Base-by-base conservation (phyloP, 139 green algal species). In the Auxenochlorella protothecoides region DNA sequence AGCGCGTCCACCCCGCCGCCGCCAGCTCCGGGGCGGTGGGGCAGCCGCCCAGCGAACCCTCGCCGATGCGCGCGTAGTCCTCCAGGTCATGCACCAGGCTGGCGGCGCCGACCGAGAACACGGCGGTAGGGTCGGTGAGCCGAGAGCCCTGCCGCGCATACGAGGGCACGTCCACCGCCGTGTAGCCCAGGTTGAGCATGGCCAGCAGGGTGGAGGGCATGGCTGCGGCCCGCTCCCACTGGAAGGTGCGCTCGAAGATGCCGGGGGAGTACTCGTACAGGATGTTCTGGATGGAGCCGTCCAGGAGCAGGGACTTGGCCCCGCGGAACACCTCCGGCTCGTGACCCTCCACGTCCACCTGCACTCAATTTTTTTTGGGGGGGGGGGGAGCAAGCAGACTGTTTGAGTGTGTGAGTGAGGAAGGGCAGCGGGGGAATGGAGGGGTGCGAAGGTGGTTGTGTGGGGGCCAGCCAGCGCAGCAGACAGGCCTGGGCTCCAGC, bases 301-400 rank as follows among this genome's bases (percentile, higher is more conserved):
- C n/a, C 9, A 66, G 54, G 57, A 85, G 74, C 63, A 85, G 75
- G 63, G 73, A 65, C 3, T 4, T 6, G 10, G 73, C 72, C 7
- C 66, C 70, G 3, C 5, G 44, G 15, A 74, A 53, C 68, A 75
- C 68, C 12, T 13, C 52, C 0, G 84, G 81, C 78, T 94, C 89
- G 56, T 80, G 88, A 2, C 89, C 89, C 74, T 94, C 88, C 13
- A 92, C 81, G 68, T 94, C 89, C 14, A 87, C 53, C 72, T 76
- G 63, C 27, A 44, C 27, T 44, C 27, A 44, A n/a, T n/a, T n/a
- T 44, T 44, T 44, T 44, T 44, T 44, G 27, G 27, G 27, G 27
- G 27, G 27, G 27, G 27, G 27, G 27, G 27, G 27, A 44, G 27
- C 27, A 44, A 44, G 27, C 27, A 44, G 27, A 44, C 27, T 44